Evolutionary conservation across 352 stramenopile species (phyloP).

Genomic region (Phytophthora pinifolia): DNA sequence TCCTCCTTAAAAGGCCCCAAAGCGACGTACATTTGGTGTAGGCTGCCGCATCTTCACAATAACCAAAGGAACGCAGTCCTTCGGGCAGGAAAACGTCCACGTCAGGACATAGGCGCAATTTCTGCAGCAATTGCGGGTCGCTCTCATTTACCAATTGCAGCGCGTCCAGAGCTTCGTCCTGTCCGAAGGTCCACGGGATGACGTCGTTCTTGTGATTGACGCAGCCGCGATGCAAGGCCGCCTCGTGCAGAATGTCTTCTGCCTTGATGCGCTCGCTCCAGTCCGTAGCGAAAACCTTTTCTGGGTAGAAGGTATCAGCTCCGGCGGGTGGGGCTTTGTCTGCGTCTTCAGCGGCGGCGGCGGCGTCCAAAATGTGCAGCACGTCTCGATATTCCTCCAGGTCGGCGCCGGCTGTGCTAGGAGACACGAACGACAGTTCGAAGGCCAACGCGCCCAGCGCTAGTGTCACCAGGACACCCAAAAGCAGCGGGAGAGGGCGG

Average conservation of each 20-base stretch:
- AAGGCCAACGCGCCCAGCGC: slow-evolving; percentile 22
- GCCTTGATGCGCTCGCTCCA: slow-evolving; percentile 31
- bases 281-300: slow-evolving; percentile 30
- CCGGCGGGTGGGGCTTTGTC: slow-evolving; percentile 18
- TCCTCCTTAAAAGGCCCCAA: no score
- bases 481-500: slow-evolving; percentile 23
- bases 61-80: slow-evolving; percentile 50
- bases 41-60: slow-evolving; percentile 68
- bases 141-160: slow-evolving; percentile 33
- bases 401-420: background rate
- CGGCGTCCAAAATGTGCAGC: slow-evolving; percentile 23
- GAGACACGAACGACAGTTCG: slow-evolving; percentile 33
- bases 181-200: slow-evolving; percentile 34
- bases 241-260: slow-evolving; percentile 46
- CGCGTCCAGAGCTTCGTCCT: slow-evolving; percentile 11
- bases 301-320: slow-evolving; percentile 28
- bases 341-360: slow-evolving; percentile 26
- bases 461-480: slow-evolving; percentile 25
- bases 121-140: slow-evolving; percentile 43
- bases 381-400: slow-evolving; percentile 18
- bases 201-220: slow-evolving; percentile 38
- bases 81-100: slow-evolving; percentile 67
- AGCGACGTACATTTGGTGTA: slow-evolving; percentile 65
- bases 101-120: slow-evolving; percentile 49
- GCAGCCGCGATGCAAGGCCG: slow-evolving; percentile 38